Conservation (phyloP, 2,329 filamentous ascomycete genomes). For the Phyllosticta citriasiana region DNA sequence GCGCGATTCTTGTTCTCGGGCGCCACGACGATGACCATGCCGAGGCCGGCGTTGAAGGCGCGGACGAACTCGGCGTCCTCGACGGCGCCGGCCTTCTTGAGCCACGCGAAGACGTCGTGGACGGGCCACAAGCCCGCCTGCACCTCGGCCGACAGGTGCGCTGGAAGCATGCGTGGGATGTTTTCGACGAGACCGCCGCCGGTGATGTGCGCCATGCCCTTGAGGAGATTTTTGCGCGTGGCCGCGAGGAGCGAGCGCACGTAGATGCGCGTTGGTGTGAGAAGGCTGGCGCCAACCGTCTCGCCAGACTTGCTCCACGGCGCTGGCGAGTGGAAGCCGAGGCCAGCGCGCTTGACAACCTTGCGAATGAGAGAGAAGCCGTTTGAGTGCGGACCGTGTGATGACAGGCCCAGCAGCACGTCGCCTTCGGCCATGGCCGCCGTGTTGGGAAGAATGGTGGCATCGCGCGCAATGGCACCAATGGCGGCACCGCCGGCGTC, state of each 20-base stretch:
- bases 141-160: conserved; percentile 67
- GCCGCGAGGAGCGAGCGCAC: conserved; percentile 70
- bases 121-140: conserved; percentile 67
- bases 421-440: conserved; percentile 72
- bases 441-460: conserved; percentile 63
- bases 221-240: conserved; percentile 54
- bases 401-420: conserved; percentile 74
- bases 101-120: conserved; percentile 76
- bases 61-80: conserved; percentile 71
- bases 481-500: conserved; percentile 87
- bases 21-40: conserved; percentile 82
- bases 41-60: conserved; percentile 90
- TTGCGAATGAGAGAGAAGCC: conserved; percentile 94
- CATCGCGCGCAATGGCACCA: conserved; percentile 61
- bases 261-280: conserved; percentile 90
- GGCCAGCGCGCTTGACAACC: conserved; percentile 63
- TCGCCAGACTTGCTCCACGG: conserved; percentile 58
- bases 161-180: conserved; percentile 83
- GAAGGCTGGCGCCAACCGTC: conserved; percentile 63
- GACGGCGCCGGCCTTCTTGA: conserved; percentile 65
- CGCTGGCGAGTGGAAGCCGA: conserved; percentile 60
- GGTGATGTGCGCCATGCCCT: conserved; percentile 94
- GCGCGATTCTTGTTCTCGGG: conserved; percentile 53
- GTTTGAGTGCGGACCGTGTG: conserved; percentile 87
- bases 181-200: conserved; percentile 91